Base-by-base conservation (phyloP, 768 basidiomycete genomes). In the Mycena pura region DNA sequence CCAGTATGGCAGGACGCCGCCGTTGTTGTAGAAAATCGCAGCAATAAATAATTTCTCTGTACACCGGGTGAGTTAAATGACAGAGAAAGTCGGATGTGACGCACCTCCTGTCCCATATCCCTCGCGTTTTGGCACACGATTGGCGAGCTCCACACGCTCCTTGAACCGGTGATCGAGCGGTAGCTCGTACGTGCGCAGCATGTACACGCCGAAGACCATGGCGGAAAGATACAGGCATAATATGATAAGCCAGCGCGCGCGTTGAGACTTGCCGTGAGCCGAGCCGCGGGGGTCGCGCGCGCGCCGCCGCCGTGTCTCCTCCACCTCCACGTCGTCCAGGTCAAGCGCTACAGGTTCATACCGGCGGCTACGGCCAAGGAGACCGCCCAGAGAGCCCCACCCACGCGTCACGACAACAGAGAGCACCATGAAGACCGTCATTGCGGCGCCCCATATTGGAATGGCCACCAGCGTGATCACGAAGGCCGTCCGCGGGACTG, bases 21-120 rank as follows among this genome's bases (percentile, higher is more conserved):
- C 68, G 39, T 80, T 79, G 48, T 80, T 70, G 66, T 69, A 73
- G 63, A 82, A 76, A 69, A 79, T 76, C 2, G 77, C 79, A 14
- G 76, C 78, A 65, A 79, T 74, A 55, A 73, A 78, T n/a, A 77
- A 68, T 31, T 74, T 72, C 44, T 78, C 74, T 67, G 52, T 10
- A 36, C 25, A 27, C 8, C 6, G 13, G 24, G 15, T 17, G 2
- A 21, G 3, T 4, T 22, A 15, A 14, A 28, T 27, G 6, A 25
- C 13, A 13, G 14, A 39, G 8, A 15, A 27, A 40, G 21, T 17
- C 5, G 27, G 10, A 39, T 7, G 24, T n/a, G n/a, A n/a, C 28
- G 29, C 40, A 59, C 48, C 57, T 21, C 49, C 48, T 3, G 36
- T 44, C 0, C 36, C 47, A 13, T 59, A 51, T 14, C 57, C 57